Evolutionary conservation across 2,329 filamentous ascomycete genomes (phyloP), one percentile per base, ranked within the genome.

Genomic region (Cladosporium cucumerinum): DNA sequence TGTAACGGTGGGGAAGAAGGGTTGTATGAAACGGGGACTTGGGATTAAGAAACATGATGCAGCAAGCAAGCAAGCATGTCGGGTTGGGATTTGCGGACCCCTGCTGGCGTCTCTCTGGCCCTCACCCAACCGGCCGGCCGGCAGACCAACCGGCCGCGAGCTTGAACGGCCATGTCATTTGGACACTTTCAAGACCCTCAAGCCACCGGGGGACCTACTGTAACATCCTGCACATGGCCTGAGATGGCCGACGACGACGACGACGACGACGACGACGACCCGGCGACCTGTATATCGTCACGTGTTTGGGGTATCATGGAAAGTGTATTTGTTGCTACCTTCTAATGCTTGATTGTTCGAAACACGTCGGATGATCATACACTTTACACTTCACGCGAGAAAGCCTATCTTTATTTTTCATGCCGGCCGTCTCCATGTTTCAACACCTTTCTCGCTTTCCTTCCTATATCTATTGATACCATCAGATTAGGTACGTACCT

Each of bases 71-170:
- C 23, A 28, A 14, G 26, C 54, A 36, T 57, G 52, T 57, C 32
- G 30, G 32, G 55, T 58, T 58, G 55, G 55, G 55, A 58, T 58
- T 58, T 16, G 54, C 54, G 54, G 54, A 32, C 54, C 54, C 49
- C 28, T 43, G 32, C 30, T 54, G 21, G 21, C n/a, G 18, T 26
- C 25, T 12, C 4, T 6, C 12, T 26, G 55, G 55, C 55, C 12
- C 55, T 58, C 55, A 58, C 34, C 36, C 34, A 26, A 39, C 25
- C 55, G 36, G 34, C 55, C n/a, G 36, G 30, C 21, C n/a, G 36
- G 34, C 55, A 28, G 36, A 46, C 21, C 21, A 14, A 36, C 36
- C 55, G 55, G 11, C 36, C 55, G 55, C 11, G 55, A 58, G 55
- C 55, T 55, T 58, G 46, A 58, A 54, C 51, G 51, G 28, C 55